phyloP scores from a whole-genome alignment of 2,329 filamentous ascomycete genomes.

The Aspergillus calidoustus region DNA sequence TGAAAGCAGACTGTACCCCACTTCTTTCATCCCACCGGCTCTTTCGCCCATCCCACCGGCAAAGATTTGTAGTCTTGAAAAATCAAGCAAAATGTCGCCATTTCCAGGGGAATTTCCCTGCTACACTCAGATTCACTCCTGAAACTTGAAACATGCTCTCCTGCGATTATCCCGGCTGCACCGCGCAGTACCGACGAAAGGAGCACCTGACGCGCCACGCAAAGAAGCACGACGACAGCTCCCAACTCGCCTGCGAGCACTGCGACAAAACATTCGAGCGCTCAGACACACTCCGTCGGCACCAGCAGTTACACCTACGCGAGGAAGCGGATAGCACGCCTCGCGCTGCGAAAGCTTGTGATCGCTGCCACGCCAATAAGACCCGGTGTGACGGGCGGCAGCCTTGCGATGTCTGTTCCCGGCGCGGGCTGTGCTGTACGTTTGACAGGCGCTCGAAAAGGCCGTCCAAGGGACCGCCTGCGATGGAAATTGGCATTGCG shows the following conservation, averaged over 20 bases:
- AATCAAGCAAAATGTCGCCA: background rate
- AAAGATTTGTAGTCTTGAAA: background rate
- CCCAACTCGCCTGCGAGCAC: background rate
- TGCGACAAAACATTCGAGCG: constrained; percentile 5
- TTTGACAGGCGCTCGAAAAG: background rate
- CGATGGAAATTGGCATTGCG: background rate
- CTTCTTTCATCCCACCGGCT: background rate
- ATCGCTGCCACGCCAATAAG: background rate
- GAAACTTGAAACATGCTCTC: background rate
- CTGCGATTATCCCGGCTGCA: constrained; percentile 19
- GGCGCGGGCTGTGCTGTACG: background rate
- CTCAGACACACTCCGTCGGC: constrained; percentile 3
- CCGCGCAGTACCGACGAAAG: constrained; percentile 21
- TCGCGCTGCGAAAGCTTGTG: background rate
- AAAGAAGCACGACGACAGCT: background rate
- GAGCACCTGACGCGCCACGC: constrained; percentile 25
- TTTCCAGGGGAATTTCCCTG: background rate
- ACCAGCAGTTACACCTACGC: background rate
- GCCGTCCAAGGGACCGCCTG: background rate
- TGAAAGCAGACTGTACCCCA: background rate
- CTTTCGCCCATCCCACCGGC: background rate
- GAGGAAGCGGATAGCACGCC: background rate
- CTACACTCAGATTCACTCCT: background rate
- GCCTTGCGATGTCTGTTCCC: constrained; percentile 1
- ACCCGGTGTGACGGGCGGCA: constrained; percentile 1